Evolutionary conservation across 805 yeast species (phyloP).

Genomic region (Metschnikowia sp.): DNA sequence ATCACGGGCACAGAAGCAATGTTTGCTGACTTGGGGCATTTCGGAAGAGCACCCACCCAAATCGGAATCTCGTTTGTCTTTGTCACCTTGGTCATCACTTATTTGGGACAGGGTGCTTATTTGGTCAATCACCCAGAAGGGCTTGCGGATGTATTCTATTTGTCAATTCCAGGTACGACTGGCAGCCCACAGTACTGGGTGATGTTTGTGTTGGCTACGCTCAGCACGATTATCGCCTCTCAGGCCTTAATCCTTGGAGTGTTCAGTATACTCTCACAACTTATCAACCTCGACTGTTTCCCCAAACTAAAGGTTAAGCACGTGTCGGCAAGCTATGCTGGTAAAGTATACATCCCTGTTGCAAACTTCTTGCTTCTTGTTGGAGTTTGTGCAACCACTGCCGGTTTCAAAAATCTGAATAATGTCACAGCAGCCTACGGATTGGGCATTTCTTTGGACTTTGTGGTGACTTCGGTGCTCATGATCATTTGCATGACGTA

Average conservation of each 20-base stretch:
- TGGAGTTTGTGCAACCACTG: conserved; percentile 48
- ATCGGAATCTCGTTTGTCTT: conserved; percentile 49
- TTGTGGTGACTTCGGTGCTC: conserved; percentile 48
- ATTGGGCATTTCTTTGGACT: conserved; percentile 54
- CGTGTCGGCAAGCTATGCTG: conserved; percentile 42
- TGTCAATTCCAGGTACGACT: conserved; percentile 49
- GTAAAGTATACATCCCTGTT: conserved; percentile 51
- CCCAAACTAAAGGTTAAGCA: conserved; percentile 48
- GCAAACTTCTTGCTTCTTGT: conserved; percentile 50
- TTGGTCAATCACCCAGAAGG: conserved; percentile 38
- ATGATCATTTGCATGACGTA: conserved; percentile 44
- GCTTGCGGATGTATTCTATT: conserved; percentile 43
- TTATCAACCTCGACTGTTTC: conserved; percentile 53
- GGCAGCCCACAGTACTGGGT: conserved; percentile 46
- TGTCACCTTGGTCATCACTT: conserved; percentile 49
- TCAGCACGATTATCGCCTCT: conserved; percentile 56
- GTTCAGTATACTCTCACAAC: conserved; percentile 49
- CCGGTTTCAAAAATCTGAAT: conserved; percentile 48
- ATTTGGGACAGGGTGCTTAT: conserved; percentile 58
- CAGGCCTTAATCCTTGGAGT: conserved; percentile 59
- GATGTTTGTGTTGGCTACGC: conserved; percentile 49
- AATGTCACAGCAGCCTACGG: conserved; percentile 60
- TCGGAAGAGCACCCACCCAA: conserved; percentile 49
- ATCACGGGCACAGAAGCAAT: conserved; percentile 62
- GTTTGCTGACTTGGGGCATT: conserved; percentile 63